Conservation (phyloP, 371 early-diverging fungal species). For the Zychaea mexicana region DNA sequence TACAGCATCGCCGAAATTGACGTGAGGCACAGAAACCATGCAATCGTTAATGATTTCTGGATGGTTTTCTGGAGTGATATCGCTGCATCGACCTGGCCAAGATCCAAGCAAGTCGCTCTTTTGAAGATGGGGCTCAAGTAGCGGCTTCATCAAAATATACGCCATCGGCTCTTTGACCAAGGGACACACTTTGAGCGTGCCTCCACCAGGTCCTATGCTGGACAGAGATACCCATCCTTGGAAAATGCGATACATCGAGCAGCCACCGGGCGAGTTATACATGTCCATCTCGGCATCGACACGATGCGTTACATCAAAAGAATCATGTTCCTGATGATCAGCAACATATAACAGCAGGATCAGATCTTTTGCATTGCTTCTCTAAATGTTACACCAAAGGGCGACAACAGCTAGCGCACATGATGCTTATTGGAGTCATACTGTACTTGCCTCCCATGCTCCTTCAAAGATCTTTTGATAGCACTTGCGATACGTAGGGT, state of each 20-base stretch:
- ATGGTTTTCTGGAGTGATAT: constrained; percentile 25
- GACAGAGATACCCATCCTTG: neutral
- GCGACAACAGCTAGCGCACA: no score
- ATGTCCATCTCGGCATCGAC: constrained; percentile 12
- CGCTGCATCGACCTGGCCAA: constrained; percentile 29
- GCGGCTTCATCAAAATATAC: constrained; percentile 38
- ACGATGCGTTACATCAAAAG: neutral
- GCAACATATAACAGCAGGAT: no score
- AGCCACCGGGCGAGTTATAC: constrained; percentile 28
- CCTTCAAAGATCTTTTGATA: constrained; percentile 20
- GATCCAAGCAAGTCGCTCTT: constrained; percentile 33
- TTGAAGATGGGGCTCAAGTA: constrained; percentile 22
- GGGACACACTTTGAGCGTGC: constrained; percentile 36
- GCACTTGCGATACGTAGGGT: constrained; percentile 24
- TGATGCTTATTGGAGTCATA: no score
- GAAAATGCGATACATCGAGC: neutral
- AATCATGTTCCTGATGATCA: constrained; percentile 1
- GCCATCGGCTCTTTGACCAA: constrained; percentile 32
- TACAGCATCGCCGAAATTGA: constrained; percentile 36
- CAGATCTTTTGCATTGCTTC: no score
- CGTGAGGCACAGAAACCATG: constrained; percentile 33
- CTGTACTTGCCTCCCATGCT: no score
- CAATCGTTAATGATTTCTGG: constrained; percentile 24
- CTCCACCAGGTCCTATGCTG: constrained; percentile 26
- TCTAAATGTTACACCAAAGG: no score